Base-by-base conservation (phyloP, 371 early-diverging fungal genomes). In the Syncephalastrum monosporum region DNA sequence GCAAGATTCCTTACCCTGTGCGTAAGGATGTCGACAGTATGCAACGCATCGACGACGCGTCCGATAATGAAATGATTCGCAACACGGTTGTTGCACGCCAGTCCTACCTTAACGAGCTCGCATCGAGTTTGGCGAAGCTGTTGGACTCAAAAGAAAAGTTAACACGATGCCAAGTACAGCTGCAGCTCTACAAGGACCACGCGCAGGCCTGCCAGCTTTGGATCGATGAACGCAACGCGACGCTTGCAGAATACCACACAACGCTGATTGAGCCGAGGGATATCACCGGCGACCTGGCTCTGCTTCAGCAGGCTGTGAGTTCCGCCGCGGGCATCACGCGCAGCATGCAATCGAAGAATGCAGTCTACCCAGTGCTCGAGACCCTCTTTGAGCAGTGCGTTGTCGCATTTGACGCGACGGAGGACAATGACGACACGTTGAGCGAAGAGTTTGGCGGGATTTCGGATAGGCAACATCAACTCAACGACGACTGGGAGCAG, bases 281-380 rank as follows among this genome's bases (percentile, higher is more conserved):
- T 63, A 67, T 17, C 56, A 58, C 6, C 33, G 57, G 5, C 38
- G 63, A 64, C 16, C 55, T 70, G 25, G 48, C 63, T 13, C 55
- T 60, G 19, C 56, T 75, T 13, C 47, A 72, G 16, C 65, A 75
- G n/a, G 70, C 72, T 0, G 66, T 72, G 0, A 68, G 76, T 53
- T 63, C 61, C 42, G 66, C 70, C 0, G 68, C 63, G 14, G 68
- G 72, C 47, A 70, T 72, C 27, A 60, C 58, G 23, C 54, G 59
- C 4, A 56, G 63, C 2, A 59, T 67, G 65, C 21, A 29, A 3
- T 50, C 55, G 16, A 52, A 50, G 33, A 56, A 53, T 14, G 59
- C 55, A 14, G 54, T 55, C 19, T 56, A 53, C 13, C 42, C 50
- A 3, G 55, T 54, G 17, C 47, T 67, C 10, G 55, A 58, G 43